Conservation (phyloP, 352 stramenopile species). For the Phytophthora crassamura region DNA sequence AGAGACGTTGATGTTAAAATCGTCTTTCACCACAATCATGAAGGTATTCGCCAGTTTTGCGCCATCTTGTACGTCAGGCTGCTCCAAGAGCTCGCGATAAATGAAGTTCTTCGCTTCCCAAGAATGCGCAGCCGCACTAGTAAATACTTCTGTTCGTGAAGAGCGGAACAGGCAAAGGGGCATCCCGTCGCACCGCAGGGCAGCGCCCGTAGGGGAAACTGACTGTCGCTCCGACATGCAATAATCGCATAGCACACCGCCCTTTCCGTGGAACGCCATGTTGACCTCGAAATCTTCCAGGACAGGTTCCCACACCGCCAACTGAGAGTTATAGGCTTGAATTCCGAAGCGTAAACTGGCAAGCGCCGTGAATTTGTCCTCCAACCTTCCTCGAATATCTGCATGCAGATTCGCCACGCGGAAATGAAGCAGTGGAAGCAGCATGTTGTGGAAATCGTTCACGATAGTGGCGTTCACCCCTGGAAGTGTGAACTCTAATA, state of each 20-base stretch:
- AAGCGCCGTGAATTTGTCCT: slow-evolving; percentile 68
- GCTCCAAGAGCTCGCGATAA: slow-evolving; percentile 74
- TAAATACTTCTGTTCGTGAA: slow-evolving; percentile 72
- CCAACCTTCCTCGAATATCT: slow-evolving; percentile 67
- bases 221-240: slow-evolving; percentile 80
- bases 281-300: slow-evolving; percentile 88
- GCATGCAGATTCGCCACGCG: slow-evolving; percentile 71
- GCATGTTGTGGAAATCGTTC: slow-evolving; percentile 91
- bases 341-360: slow-evolving; percentile 71
- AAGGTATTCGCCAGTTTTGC: slow-evolving; percentile 69
- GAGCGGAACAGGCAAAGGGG: slow-evolving; percentile 76
- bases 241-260: slow-evolving; percentile 78
- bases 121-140: slow-evolving; percentile 62
- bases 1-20: slow-evolving; percentile 85
- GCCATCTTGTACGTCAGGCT: slow-evolving; percentile 60
- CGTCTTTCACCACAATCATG: slow-evolving; percentile 80
- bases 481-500: slow-evolving; percentile 77
- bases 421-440: slow-evolving; percentile 82
- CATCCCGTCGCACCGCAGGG: slow-evolving; percentile 69
- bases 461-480: slow-evolving; percentile 83
- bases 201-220: slow-evolving; percentile 61
- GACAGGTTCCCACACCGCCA: slow-evolving; percentile 86
- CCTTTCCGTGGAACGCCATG: slow-evolving; percentile 68
- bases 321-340: slow-evolving; percentile 88
- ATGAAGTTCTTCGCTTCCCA: slow-evolving; percentile 89